Conservation (phyloP, 225 moss, liverwort and hornwort genomes). For the Bryum argenteum region DNA sequence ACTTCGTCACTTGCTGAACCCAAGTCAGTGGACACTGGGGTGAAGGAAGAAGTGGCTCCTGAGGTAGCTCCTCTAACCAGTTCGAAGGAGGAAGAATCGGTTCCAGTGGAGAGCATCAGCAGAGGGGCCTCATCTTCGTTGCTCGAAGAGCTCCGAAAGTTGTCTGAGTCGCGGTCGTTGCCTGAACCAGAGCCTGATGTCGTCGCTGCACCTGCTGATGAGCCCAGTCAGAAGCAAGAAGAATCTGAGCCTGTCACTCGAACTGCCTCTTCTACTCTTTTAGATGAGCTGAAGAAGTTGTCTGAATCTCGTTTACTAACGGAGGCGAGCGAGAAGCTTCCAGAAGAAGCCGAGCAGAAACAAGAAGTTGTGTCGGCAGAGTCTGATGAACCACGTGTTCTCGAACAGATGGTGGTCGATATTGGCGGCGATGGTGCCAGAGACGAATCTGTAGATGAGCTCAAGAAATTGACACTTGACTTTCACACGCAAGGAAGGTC, state of each 20-base stretch:
- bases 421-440: conserved; percentile 30
- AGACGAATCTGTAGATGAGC: conserved; percentile 34
- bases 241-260: conserved; percentile 19
- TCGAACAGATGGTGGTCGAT: conserved; percentile 36
- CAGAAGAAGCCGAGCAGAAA: conserved; percentile 30
- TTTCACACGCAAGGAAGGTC: conserved; percentile 36
- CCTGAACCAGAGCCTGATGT: conserved; percentile 7
- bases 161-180: conserved; percentile 35
- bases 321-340: conserved; percentile 28
- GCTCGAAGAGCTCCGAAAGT: conserved; percentile 39
- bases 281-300: conserved; percentile 36
- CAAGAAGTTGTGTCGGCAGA: conserved; percentile 2
- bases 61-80: conserved; percentile 32
- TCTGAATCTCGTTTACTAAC: conserved; percentile 27
- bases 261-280: conserved; percentile 29
- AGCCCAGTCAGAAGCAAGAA: conserved; percentile 18
- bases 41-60: conserved; percentile 26
- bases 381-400: conserved; percentile 16
- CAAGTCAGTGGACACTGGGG: conserved; percentile 7
- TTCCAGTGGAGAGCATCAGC: not conserved
- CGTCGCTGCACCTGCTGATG: conserved; percentile 20
- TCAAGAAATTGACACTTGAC: conserved; percentile 32
- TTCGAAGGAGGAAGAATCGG: conserved; percentile 26
- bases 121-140: conserved; percentile 31
- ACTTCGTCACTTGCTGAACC: conserved; percentile 32